Evolutionary conservation across 2,329 filamentous ascomycete genomes (phyloP).

Genomic region (Byssochlamys sp.): DNA sequence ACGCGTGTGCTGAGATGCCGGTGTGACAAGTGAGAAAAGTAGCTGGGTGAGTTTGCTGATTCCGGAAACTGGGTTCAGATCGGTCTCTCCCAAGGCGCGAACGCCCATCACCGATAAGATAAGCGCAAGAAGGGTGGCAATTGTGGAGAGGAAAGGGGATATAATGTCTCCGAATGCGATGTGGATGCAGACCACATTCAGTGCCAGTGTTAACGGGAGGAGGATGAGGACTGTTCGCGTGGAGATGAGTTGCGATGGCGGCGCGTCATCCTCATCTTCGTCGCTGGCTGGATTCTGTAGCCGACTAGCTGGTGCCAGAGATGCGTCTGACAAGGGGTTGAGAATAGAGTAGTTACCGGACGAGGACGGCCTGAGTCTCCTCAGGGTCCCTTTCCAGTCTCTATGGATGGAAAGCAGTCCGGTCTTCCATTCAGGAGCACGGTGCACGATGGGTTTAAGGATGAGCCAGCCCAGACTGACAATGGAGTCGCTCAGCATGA

Average conservation of each 20-base stretch:
- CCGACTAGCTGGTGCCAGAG: slow-evolving; percentile 5
- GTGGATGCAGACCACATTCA: slow-evolving; percentile 75
- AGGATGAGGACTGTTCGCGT: slow-evolving; percentile 62
- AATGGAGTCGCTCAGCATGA: slow-evolving; percentile 91
- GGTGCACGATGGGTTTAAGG: slow-evolving; percentile 50
- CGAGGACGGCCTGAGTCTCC: slow-evolving; percentile 12
- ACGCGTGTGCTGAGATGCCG: slow-evolving; percentile 65
- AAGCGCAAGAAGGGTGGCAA: slow-evolving; percentile 76
- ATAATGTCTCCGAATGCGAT: slow-evolving; percentile 75
- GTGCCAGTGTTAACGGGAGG: slow-evolving; percentile 61
- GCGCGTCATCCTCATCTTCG: slow-evolving; percentile 63
- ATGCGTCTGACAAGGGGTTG: slow-evolving; percentile 14
- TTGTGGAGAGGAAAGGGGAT: slow-evolving; percentile 63
- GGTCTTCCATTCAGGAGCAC: slow-evolving; percentile 30
- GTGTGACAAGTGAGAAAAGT: slow-evolving; percentile 84
- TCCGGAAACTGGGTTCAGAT: slow-evolving; percentile 89
- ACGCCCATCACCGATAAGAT: slow-evolving; percentile 56
- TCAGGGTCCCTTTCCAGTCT: slow-evolving; percentile 15
- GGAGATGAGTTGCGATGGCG: slow-evolving; percentile 70
- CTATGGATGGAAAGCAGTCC: slow-evolving; percentile 19
- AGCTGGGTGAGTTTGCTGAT: slow-evolving; percentile 95
- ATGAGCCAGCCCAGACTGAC: slow-evolving; percentile 76
- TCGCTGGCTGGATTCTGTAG: slow-evolving; percentile 12
- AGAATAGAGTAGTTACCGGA: slow-evolving; percentile 24
- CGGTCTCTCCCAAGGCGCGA: slow-evolving; percentile 65